Evolutionary conservation across 805 yeast genomes (phyloP), one percentile per base, ranked within the genome.

Genomic region (Kodamaea fukazawae): DNA sequence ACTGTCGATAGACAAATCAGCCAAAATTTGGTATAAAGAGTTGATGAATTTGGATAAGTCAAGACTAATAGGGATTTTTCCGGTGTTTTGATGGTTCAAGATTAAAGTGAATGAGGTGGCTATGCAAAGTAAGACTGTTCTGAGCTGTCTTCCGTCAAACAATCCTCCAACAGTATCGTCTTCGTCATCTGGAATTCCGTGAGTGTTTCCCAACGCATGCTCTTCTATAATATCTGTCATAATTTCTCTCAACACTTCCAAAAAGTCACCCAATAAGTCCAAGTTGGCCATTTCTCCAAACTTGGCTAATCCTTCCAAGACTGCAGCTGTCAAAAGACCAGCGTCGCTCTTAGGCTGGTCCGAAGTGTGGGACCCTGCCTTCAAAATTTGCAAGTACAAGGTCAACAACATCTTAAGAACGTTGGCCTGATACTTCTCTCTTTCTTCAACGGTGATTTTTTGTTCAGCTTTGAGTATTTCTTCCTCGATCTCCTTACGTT

Each of bases 211-310:
- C 28, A 61, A 46, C 2, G 68, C 54, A 42, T 76, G 73, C 7
- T 72, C 76, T 2, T 58, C 66, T n/a, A 70, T 51, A 13, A 68
- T 71, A 41, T 76, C 86, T 9, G 54, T 52, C 58, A 88, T 78
- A 16, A 90, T 76, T 60, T 93, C 98, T 49, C 90, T 74, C 60
- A 93, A 72, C 6, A 90, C 96, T 57, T 84, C 95, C 37, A 93
- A 70, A 62, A 93, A 81, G 58, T 93, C 99, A 17, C 98, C 98
- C 50, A 93, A 74, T 32, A 93, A 70, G 49, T 93, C 98, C 42
- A 91, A 79, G 57, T 93, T 93, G 16, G 95, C 89, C 81, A 90
- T 81, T 53, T 84, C 93, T 2, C 98, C 96, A 57, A 83, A 89
- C 55, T 79, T 79, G 1, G 97, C 86, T 41, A 93, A 65, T 3